Percentiles rank a stretch among this genome's conserved stretches.
phyloP scores from a whole-genome alignment of 371 early-diverging fungal species.

The Mortierella sp. region DNA sequence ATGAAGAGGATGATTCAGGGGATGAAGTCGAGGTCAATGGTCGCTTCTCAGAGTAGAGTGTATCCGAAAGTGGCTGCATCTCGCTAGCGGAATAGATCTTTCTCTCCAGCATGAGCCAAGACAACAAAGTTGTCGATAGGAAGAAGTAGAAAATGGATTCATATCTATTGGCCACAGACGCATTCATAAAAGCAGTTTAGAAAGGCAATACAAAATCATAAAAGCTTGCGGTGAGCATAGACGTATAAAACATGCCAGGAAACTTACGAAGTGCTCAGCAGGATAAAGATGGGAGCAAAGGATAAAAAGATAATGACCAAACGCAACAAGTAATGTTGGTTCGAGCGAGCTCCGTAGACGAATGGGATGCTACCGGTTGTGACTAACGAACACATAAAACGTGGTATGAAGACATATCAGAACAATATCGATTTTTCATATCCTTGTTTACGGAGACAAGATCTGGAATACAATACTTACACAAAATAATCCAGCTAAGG shows the following conservation, averaged over 20 bases:
- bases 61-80: constrained; percentile 40
- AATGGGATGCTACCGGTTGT: constrained; percentile 74
- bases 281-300: constrained; percentile 88
- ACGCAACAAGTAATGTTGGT: constrained; percentile 83
- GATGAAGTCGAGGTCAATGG: constrained; percentile 12
- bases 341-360: constrained; percentile 69
- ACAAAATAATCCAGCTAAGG: constrained; percentile 76
- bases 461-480: constrained; percentile 55
- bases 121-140: constrained; percentile 77
- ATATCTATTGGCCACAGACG: constrained; percentile 55
- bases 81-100: constrained; percentile 60
- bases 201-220: not conserved
- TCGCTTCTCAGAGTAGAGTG: constrained; percentile 37
- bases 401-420: too few relatives aligned
- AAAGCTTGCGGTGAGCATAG: not conserved
- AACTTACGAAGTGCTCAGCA: constrained; percentile 85
- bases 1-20: not conserved
- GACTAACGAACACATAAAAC: constrained; percentile 46
- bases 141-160: constrained; percentile 91
- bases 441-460: not conserved
- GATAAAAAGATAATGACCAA: constrained; percentile 85
- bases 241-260: not conserved
- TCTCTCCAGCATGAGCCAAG: constrained; percentile 89
- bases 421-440: not conserved
- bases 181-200: not conserved